These are phyloP conservation scores for Balakata baccata DNA, from an alignment of 345 rosid species.

Conservation along the genomic window DNA sequence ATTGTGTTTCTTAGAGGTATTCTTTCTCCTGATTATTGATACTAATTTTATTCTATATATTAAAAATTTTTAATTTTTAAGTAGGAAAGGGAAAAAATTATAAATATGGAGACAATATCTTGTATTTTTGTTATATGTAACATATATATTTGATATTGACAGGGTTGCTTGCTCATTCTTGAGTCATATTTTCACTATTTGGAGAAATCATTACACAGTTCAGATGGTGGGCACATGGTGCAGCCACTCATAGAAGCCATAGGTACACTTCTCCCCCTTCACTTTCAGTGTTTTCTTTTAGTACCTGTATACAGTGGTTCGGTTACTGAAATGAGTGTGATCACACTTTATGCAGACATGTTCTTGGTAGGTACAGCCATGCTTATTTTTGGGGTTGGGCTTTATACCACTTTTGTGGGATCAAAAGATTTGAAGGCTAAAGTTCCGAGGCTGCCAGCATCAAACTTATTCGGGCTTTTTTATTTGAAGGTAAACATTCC, in stretches of 20 bases:
- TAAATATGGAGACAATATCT: neutral
- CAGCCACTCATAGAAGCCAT: slow-evolving; percentile 58
- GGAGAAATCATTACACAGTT: slow-evolving; percentile 26
- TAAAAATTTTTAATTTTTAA: too few species aligned
- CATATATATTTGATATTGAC: neutral
- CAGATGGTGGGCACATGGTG: slow-evolving; percentile 40
- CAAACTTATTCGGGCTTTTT: slow-evolving; percentile 59
- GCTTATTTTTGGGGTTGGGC: slow-evolving; percentile 56
- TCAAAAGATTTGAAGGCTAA: slow-evolving; percentile 27
- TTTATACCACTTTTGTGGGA: slow-evolving; percentile 60
- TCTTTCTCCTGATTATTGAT: neutral
- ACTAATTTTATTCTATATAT: too few species aligned
- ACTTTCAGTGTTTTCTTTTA: neutral
- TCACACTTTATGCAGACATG: slow-evolving; percentile 50
- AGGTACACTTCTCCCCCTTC: slow-evolving; percentile 32
- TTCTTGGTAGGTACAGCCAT: slow-evolving; percentile 62
- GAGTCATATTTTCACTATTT: slow-evolving; percentile 51
- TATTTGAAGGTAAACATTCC: slow-evolving; percentile 30
- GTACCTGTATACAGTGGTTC: neutral
- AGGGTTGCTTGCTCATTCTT: slow-evolving; percentile 53
- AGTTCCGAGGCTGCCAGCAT: slow-evolving; percentile 27
- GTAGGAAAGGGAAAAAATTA: neutral
- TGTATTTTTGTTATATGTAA: neutral
- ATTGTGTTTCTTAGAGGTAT: slow-evolving; percentile 69
- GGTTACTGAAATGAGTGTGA: neutral